These are phyloP conservation scores for Fusarium foetens DNA, from an alignment of 2,329 filamentous ascomycete species.

Conservation along the genomic window DNA sequence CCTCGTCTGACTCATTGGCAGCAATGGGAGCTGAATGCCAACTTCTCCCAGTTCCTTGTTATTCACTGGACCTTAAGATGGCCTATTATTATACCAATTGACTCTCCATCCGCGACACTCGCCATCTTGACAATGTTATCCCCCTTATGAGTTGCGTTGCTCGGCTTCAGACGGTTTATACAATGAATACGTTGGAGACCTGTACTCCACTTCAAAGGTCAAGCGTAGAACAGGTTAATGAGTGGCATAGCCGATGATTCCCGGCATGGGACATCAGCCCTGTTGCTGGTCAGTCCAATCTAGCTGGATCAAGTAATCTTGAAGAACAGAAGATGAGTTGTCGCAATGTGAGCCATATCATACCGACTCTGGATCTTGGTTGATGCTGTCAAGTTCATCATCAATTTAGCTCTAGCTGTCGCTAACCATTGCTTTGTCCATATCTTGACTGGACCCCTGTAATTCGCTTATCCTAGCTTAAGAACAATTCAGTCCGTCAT, in stretches of 20 bases:
- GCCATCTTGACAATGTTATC: rapidly evolving
- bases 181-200: neutral
- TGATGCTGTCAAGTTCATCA: rapidly evolving
- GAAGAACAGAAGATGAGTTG: neutral
- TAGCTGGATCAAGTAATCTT: too few species aligned
- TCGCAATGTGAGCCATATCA: neutral
- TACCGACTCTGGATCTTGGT: neutral
- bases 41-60: neutral
- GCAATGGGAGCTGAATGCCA: neutral
- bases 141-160: neutral
- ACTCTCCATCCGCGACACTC: neutral
- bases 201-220: neutral
- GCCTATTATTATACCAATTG: rapidly evolving
- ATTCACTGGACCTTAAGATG: neutral
- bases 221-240: neutral
- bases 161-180: slow-evolving; percentile 23
- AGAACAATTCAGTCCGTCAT: neutral
- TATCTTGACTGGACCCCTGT: neutral
- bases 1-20: neutral
- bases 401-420: neutral
- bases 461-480: neutral
- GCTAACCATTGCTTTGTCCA: neutral
- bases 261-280: neutral
- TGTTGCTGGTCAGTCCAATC: neutral
- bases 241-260: slow-evolving; percentile 7